Evolutionary conservation across 177 flowering plant genomes (phyloP).

Genomic region (Vitis hybrid): DNA sequence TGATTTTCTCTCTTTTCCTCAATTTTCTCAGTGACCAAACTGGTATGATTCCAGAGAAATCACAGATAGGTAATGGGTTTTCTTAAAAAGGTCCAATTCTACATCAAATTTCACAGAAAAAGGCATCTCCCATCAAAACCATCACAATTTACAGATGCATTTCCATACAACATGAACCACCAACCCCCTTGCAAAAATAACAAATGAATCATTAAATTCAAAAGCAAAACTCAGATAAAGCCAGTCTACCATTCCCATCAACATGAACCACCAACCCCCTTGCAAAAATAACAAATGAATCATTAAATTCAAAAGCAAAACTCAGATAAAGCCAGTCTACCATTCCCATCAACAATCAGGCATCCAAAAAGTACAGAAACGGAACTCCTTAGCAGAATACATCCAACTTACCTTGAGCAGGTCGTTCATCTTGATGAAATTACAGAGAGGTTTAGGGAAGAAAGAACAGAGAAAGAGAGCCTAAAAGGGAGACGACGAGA

Average conservation of each 20-base stretch:
- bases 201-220: not conserved
- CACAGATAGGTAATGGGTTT: conserved; percentile 1
- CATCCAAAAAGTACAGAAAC: no score
- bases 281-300: not conserved
- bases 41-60: not conserved
- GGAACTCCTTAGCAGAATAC: no score
- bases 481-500: no score
- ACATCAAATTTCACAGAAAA: not conserved
- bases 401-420: conserved; percentile 35
- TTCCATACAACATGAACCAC: no score
- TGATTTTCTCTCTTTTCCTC: no score
- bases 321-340: no score
- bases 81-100: not conserved
- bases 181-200: not conserved
- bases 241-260: no score
- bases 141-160: no score
- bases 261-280: no score
- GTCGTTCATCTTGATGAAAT: conserved; percentile 45
- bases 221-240: not conserved
- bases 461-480: not conserved
- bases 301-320: not conserved
- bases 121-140: not conserved
- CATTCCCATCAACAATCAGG: no score
- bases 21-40: no score
- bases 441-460: conserved; percentile 6